These are phyloP conservation scores for Epichloe aotearoae DNA, from an alignment of 2,329 filamentous ascomycete species.

Conservation along the genomic window DNA sequence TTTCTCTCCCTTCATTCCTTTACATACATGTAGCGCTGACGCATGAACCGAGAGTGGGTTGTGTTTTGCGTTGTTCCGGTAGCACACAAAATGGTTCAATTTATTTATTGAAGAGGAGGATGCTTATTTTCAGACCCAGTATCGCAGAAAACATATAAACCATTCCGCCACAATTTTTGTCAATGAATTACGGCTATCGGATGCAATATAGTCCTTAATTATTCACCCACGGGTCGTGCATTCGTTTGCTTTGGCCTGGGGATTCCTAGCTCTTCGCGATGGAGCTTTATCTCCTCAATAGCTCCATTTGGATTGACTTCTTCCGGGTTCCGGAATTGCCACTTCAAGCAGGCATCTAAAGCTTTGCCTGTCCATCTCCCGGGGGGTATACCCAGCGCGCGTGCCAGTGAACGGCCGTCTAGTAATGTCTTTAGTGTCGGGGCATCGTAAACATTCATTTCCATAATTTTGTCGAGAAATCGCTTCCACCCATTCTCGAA, in stretches of 20 bases:
- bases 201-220: too few relatives aligned
- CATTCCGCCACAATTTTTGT: too few relatives aligned
- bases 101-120: too few relatives aligned
- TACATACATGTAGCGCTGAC: too few relatives aligned
- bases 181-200: too few relatives aligned
- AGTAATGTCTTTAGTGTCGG: constrained; percentile 49
- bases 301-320: constrained; percentile 44
- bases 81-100: too few relatives aligned
- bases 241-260: neutral
- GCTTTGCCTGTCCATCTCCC: constrained; percentile 78
- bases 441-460: constrained; percentile 43
- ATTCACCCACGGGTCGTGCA: too few relatives aligned
- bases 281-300: constrained; percentile 43
- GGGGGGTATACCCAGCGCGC: constrained; percentile 54
- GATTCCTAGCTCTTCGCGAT: constrained; percentile 38
- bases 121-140: too few relatives aligned
- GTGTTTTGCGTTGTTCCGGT: too few relatives aligned
- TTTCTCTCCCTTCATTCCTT: too few relatives aligned
- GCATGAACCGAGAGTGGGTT: too few relatives aligned
- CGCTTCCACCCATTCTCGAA: constrained; percentile 38
- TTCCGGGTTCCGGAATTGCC: constrained; percentile 74
- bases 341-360: constrained; percentile 67
- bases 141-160: too few relatives aligned
- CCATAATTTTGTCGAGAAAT: constrained; percentile 41
- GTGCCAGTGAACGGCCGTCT: constrained; percentile 61